Evolutionary conservation across 2,329 filamentous ascomycete species (phyloP), one percentile per base, ranked within the genome.

Genomic region (Colletotrichum orchidophilum): DNA sequence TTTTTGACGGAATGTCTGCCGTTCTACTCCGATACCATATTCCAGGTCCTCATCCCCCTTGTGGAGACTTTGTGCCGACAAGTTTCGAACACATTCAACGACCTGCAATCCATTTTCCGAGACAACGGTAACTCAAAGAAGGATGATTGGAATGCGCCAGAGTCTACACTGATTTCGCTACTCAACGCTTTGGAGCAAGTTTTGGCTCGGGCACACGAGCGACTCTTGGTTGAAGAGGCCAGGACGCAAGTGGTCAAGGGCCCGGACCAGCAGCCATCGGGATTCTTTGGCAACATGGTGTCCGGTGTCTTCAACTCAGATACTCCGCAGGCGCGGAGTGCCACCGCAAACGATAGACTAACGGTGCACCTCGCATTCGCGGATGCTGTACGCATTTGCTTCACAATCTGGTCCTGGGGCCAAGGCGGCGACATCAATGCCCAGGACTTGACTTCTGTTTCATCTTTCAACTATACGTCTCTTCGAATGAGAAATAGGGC

Each of bases 311-410:
- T 97, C 78, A 88, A 94, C 46, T 90, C 93, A 1, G 95, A 98
- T 70, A 86, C 89, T 1, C 91, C 88, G 2, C 93, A 95, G 72
- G 88, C 90, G n/a, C 91, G 95, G 59, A 94, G 92, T 70, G 90
- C 92, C 8, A 95, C 94, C n/a, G 95, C 95, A 9, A 99, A 98
- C 77, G 96, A 96, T 76, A 90, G 96, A 55, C 86, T 99, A 26
- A 98, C 96, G 0, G 96, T 99, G 24, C 87, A 98, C 53, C 86
- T 99, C n/a, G 97, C 95, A 12, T 97, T 99, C 79, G 96, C 98
- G 80, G 97, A 99, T 79, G 94, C 95, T 1, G 94, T 98, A 70
- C 91, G 94, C 27, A 93, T 97, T 60, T 97, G 95, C 80, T 97
- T 97, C 79, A 90, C 87, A 13, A 97, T 99, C 63, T 99, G 97